phyloP scores from a whole-genome alignment of 805 yeast genomes.

The Yamadazyma philogaea region DNA sequence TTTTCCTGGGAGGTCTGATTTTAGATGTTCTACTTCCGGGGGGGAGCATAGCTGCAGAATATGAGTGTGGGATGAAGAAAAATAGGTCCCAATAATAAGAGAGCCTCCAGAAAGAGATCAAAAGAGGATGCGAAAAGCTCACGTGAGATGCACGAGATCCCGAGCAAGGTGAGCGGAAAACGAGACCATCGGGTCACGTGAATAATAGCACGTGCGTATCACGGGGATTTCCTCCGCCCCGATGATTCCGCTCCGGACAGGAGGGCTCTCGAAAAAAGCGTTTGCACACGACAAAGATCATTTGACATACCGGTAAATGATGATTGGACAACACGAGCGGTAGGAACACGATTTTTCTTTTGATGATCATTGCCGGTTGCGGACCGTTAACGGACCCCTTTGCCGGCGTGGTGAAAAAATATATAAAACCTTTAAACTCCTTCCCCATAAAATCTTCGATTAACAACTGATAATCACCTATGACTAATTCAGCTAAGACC shows the following conservation, averaged over 20 bases:
- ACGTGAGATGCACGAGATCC: background rate
- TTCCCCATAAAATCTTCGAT: background rate
- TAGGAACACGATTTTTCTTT: background rate
- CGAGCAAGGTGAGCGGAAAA: too few species aligned
- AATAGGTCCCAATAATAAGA: too few species aligned
- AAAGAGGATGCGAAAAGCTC: background rate
- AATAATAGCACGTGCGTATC: too few species aligned
- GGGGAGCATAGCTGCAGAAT: conserved; percentile 20
- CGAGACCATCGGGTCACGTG: too few species aligned
- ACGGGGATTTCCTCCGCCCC: too few species aligned
- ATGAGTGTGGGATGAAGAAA: background rate
- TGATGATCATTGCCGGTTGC: background rate
- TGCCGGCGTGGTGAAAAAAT: background rate
- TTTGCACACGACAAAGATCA: too few species aligned
- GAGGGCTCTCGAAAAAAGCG: too few species aligned
- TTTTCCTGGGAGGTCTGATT: conserved; percentile 64
- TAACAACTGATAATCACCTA: background rate
- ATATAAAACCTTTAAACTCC: conserved; percentile 1
- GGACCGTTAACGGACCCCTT: conserved; percentile 1
- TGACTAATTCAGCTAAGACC: conserved; percentile 52
- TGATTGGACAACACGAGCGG: background rate
- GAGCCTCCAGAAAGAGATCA: background rate
- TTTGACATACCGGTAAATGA: background rate
- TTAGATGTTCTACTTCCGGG: conserved; percentile 48
- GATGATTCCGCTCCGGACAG: too few species aligned